Evolutionary conservation across 371 early-diverging fungal genomes (phyloP), one percentile per base, ranked within the genome.

Genomic region (Phascolomyces articulosus): DNA sequence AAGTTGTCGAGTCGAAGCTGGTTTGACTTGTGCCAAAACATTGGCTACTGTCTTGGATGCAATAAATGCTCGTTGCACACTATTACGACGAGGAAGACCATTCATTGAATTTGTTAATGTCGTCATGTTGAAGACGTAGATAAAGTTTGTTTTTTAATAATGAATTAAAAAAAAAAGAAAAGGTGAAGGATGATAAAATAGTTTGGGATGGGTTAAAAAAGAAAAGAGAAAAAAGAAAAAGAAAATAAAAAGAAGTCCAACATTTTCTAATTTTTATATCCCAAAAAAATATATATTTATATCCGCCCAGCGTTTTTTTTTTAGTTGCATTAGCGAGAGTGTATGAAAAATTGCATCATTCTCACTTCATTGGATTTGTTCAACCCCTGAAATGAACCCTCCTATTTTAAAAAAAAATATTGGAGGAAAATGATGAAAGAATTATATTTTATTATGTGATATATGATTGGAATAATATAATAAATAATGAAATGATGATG

Each of bases 21-120:
- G 66, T 66, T 85, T 85, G 29, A 72, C 77, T 41, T 70, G 64
- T 10, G 60, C 49, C 31, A 86, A 51, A 8, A 86, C 78, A 68
- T 86, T 74, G 8, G 65, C 80, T 15, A 85, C 80, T 1, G 81
- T 79, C 57, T 73, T 80, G 34, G 77, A 71, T 26, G 69, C 66
- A 24, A 86, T 69, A 51, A 86, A 83, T 9, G 62, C 29, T 13
- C 63, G 63, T 38, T 66, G 66, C 20, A 48, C 66, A 57, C 40
- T 71, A 68, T 40, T 15, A 26, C 58, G 47, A 28, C 53, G 41
- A 4, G 41, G 53, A 55, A 62, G 53, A 28, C 34, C 55, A 29
- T 41, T 62, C 27, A 41, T n/a, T 40, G 20, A 48, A 49, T 58
- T 64, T 11, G 55, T 28, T 4, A 63, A 20, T 29, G 56, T 63